Base-by-base conservation (phyloP, 164 flowering plant species). In the Liriodendron chinense region DNA sequence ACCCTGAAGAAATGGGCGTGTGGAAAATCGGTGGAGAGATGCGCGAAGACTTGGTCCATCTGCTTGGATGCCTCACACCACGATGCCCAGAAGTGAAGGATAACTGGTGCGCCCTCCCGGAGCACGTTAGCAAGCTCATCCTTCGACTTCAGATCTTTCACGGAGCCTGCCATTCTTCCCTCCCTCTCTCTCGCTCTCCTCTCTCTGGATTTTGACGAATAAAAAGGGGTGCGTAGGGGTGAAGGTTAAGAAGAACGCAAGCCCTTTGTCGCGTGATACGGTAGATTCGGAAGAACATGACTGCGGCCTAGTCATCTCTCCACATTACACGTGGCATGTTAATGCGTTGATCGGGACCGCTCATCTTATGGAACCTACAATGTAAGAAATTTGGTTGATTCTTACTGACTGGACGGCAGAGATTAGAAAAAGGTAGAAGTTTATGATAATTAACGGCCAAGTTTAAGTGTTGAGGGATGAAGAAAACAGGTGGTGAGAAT, bases 21-120 rank as follows among this genome's bases (percentile, higher is more conserved):
- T 28, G 99, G 99, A 83, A 89, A 89, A 85, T 96, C 97, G 63
- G 89, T 88, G 65, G 97, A 85, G 80, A 96, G 96, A 74, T 92
- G 99, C 25, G 91, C 80, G 71, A 96, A 92, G 63, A 96, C 93
- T 82, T 88, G 87, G 83, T 96, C 99, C 99, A 96, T 96, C 74
- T 89, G 99, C 83, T 91, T 92, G 7, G 98, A 96, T 7, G 99
- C 97, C 21, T 96, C 97, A 66, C 99, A 96, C 99, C 99, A 96
- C 9, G 92, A 71, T 0, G 97, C 99, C 98, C 99, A 96, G 86
- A 96, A 96, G 87, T 96, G 98, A 1, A 96, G 80, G 50, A 89
- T 78, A 7, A 84, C 87, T 0, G 95, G 84, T 47, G 67, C 77
- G 3, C 93, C 92, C 34, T 85, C 78, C 2, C 66, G 63, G 13